Conservation (phyloP, 345 rosid species). For the Eucalyptus dawsonii region DNA sequence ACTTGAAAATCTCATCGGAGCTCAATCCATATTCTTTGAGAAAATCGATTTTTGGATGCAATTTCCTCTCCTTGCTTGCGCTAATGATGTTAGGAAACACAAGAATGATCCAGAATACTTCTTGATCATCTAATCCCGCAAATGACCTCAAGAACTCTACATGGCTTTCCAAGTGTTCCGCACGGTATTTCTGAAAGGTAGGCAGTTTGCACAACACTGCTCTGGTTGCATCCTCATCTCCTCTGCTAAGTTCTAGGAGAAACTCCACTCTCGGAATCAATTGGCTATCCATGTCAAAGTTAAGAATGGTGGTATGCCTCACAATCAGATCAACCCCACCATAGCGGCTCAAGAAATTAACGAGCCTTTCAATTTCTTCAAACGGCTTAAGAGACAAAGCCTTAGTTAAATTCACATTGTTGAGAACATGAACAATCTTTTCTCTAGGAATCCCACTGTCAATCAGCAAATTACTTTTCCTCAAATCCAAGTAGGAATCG, state of each 20-base stretch:
- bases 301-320: no score
- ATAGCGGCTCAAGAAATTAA: not conserved
- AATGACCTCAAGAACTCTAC: conserved; percentile 45
- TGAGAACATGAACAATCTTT: no score
- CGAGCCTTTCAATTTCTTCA: no score
- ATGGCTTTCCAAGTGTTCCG: conserved; percentile 42
- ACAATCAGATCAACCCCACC: no score
- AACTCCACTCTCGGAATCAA: no score
- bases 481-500: conserved; percentile 33
- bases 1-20: conserved; percentile 55
- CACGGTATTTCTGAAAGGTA: conserved; percentile 37
- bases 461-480: not conserved
- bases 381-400: no score
- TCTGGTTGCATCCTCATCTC: no score
- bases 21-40: conserved; percentile 57
- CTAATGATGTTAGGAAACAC: conserved; percentile 59
- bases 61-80: conserved; percentile 56
- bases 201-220: conserved; percentile 39
- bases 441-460: no score
- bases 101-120: conserved; percentile 51
- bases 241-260: no score
- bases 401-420: no score
- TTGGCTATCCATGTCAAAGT: no score
- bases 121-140: conserved; percentile 44
- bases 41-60: conserved; percentile 55